These are phyloP conservation scores for Botrytis galanthina DNA, from an alignment of 2,329 filamentous ascomycete genomes.

Conservation along the genomic window DNA sequence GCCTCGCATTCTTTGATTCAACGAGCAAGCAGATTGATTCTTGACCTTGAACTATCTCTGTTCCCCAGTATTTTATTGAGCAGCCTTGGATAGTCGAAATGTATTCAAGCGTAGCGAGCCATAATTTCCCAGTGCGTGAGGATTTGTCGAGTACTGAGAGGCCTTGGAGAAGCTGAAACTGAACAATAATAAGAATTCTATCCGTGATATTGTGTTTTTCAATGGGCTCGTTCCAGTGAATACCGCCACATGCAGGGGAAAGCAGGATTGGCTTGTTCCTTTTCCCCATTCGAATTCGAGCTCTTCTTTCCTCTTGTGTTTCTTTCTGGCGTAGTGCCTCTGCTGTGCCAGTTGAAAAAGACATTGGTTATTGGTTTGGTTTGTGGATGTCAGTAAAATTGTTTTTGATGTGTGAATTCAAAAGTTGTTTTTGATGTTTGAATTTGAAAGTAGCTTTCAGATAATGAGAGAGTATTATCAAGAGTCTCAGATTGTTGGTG, in stretches of 20 bases:
- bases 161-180: background rate
- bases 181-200: background rate
- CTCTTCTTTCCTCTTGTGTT: background rate
- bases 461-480: background rate
- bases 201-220: background rate
- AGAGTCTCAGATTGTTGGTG: background rate
- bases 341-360: background rate
- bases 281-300: background rate
- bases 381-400: background rate
- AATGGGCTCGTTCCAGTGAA: background rate
- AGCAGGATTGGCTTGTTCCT: background rate
- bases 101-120: background rate
- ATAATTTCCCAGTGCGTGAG: background rate
- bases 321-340: background rate
- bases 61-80: background rate
- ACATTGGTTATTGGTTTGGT: background rate
- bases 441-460: too few relatives aligned
- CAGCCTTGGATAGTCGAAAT: background rate
- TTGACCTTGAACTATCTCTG: background rate
- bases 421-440: too few relatives aligned
- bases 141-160: background rate
- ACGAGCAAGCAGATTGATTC: background rate
- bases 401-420: background rate
- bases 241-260: background rate
- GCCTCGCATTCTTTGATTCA: background rate